phyloP scores from a whole-genome alignment of 805 yeast species.

The Ogataea neopini region DNA sequence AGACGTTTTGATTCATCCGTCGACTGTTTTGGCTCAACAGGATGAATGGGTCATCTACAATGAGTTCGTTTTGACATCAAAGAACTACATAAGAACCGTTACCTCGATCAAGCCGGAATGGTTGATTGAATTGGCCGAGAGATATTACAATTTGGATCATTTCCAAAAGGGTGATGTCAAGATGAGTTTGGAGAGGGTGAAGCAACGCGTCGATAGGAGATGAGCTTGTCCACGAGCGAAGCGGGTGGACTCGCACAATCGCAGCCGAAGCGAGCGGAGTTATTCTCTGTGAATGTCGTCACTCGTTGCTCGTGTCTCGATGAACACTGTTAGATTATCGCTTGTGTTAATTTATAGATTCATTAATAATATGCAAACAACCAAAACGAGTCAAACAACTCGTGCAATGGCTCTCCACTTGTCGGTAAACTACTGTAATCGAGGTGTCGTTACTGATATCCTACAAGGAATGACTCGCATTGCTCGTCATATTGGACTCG shows the following conservation, averaged over 20 bases:
- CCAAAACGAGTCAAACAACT: too few relatives aligned
- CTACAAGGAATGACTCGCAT: neutral
- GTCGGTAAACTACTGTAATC: too few relatives aligned
- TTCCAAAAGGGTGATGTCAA: constrained; percentile 72
- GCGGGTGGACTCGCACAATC: too few relatives aligned
- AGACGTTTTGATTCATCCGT: constrained; percentile 92
- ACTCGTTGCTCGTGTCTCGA: neutral
- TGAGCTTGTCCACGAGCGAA: neutral
- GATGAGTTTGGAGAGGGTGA: constrained; percentile 64
- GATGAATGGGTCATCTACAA: constrained; percentile 94
- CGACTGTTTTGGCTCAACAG: constrained; percentile 84
- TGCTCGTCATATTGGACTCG: neutral
- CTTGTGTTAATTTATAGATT: too few relatives aligned
- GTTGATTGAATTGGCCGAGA: constrained; percentile 80
- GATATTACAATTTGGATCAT: constrained; percentile 61
- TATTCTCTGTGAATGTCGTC: neutral
- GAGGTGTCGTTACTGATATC: too few relatives aligned
- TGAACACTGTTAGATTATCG: too few relatives aligned
- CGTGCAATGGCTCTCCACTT: too few relatives aligned
- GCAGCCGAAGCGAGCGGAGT: too few relatives aligned
- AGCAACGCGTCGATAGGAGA: constrained; percentile 37
- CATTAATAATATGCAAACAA: too few relatives aligned
- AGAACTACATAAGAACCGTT: constrained; percentile 92
- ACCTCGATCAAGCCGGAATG: constrained; percentile 90
- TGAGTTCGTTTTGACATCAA: constrained; percentile 91